phyloP scores from a whole-genome alignment of 164 flowering plant genomes.

The Dillenia suffruticosa region DNA sequence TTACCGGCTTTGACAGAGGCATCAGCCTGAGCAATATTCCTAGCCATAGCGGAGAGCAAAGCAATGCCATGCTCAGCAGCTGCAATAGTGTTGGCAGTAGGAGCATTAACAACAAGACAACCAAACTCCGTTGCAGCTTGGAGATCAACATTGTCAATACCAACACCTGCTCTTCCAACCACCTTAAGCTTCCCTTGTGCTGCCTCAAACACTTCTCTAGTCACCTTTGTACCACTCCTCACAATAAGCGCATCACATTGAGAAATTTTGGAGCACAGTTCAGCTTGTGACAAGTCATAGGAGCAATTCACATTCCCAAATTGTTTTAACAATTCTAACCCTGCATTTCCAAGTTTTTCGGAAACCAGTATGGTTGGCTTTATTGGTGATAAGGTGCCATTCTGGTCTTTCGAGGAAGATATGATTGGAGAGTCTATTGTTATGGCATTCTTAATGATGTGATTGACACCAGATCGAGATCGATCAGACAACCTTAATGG shows the following conservation, averaged over 20 bases:
- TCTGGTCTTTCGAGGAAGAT: too few relatives aligned
- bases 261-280: slow-evolving; percentile 60
- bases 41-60: slow-evolving; percentile 70
- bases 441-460: too few relatives aligned
- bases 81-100: slow-evolving; percentile 91
- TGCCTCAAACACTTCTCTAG: slow-evolving; percentile 73
- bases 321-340: slow-evolving; percentile 47
- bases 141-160: slow-evolving; percentile 95
- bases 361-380: slow-evolving; percentile 75
- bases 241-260: slow-evolving; percentile 79
- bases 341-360: slow-evolving; percentile 88
- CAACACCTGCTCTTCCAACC: slow-evolving; percentile 95
- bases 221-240: slow-evolving; percentile 91
- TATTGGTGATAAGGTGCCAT: neutral
- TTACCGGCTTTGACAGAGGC: slow-evolving; percentile 89
- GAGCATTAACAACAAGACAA: slow-evolving; percentile 90
- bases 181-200: slow-evolving; percentile 75
- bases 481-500: too few relatives aligned
- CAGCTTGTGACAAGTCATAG: slow-evolving; percentile 57
- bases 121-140: slow-evolving; percentile 92
- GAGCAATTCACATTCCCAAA: slow-evolving; percentile 69
- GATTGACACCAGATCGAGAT: too few relatives aligned
- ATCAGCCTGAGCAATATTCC: slow-evolving; percentile 86
- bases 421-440: too few relatives aligned
- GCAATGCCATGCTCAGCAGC: slow-evolving; percentile 98